Evolutionary conservation across 163 green algal genomes (phyloP).

Genomic region (Picocystis sp.): DNA sequence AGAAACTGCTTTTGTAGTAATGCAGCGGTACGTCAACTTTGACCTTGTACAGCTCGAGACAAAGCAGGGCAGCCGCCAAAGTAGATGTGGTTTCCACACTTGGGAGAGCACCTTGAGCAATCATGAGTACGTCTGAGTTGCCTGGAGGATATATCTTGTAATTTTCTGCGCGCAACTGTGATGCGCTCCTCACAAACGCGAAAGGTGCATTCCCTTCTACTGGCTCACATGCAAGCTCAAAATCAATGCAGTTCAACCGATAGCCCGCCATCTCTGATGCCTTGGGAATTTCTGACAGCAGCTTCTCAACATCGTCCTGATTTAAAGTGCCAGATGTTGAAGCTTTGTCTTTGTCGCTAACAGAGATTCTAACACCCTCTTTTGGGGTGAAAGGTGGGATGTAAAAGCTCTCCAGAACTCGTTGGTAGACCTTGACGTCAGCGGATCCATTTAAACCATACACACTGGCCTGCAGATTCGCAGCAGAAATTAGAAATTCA

Average conservation of each 20-base stretch:
- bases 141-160: constrained; percentile 13
- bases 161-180: constrained; percentile 15
- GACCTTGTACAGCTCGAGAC: constrained; percentile 23
- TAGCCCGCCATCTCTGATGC: constrained; percentile 17
- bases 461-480: constrained; percentile 17
- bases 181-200: constrained; percentile 11
- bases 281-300: constrained; percentile 16
- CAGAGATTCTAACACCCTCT: constrained; percentile 22
- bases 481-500: constrained; percentile 21
- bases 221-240: not conserved
- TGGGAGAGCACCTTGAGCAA: constrained; percentile 11
- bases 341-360: constrained; percentile 7
- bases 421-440: not conserved
- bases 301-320: constrained; percentile 5
- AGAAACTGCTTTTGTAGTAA: constrained; percentile 10
- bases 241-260: constrained; percentile 3
- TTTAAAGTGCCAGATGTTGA: no score
- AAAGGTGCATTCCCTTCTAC: constrained; percentile 4
- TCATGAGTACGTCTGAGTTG: constrained; percentile 8
- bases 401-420: constrained; percentile 2
- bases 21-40: constrained; percentile 4
- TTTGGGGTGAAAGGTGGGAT: constrained; percentile 15
- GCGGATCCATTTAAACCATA: constrained; percentile 19
- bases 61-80: constrained; percentile 17
- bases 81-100: constrained; percentile 13